Conservation (phyloP, 257 asterid genomes). For the Solanum chilense region DNA sequence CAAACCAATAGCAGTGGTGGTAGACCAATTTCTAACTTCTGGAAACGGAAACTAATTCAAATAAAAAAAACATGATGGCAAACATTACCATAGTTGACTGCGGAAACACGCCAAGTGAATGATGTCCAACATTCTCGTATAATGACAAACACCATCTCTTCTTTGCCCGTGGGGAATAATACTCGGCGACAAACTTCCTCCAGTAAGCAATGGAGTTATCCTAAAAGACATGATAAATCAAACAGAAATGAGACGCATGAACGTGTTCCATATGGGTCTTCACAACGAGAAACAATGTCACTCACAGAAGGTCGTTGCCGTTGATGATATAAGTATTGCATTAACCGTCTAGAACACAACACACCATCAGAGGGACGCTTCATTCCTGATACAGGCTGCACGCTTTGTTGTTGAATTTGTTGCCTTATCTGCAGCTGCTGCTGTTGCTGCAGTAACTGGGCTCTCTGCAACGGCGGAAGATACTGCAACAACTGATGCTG, state of each 20-base stretch:
- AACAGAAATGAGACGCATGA: not conserved
- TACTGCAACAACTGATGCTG: constrained; percentile 73
- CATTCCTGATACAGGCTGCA: constrained; percentile 51
- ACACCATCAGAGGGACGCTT: constrained; percentile 85
- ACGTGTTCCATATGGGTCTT: not conserved
- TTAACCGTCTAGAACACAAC: constrained; percentile 85
- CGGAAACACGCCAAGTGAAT: constrained; percentile 89
- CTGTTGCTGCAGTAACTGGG: constrained; percentile 66
- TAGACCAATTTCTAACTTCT: not conserved
- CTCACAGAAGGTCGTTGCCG: constrained; percentile 90
- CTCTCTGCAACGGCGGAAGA: constrained; percentile 76
- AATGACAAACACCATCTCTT: constrained; percentile 93
- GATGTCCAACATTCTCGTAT: constrained; percentile 87
- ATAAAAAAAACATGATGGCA: not conserved
- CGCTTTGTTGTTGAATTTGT: constrained; percentile 66
- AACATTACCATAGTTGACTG: constrained; percentile 85
- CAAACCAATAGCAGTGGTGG: not conserved
- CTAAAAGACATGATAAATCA: constrained; percentile 27
- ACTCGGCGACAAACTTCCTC: constrained; percentile 95
- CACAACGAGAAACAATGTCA: constrained; percentile 2
- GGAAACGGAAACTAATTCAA: not conserved
- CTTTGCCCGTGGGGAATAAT: constrained; percentile 94
- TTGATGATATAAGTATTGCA: constrained; percentile 95
- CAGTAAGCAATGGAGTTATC: constrained; percentile 89
- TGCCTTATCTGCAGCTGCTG: constrained; percentile 70